These are phyloP conservation scores for Colletotrichum somersetense DNA, from an alignment of 2,329 filamentous ascomycete species.

Conservation along the genomic window DNA sequence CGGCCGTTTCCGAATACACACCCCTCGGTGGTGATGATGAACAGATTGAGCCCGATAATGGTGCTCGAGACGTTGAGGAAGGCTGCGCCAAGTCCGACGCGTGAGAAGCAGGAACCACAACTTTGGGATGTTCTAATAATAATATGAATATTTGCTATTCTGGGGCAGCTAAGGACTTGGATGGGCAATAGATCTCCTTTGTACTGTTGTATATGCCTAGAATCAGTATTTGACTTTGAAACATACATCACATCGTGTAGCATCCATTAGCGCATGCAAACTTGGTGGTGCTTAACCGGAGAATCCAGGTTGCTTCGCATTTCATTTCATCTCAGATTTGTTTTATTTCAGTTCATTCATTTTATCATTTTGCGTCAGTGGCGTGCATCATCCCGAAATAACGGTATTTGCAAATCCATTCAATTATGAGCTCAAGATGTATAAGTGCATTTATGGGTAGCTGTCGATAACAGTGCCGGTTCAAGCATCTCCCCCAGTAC, in stretches of 20 bases:
- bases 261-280: too few relatives aligned
- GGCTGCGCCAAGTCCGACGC: neutral
- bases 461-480: too few relatives aligned
- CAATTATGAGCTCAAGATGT: too few relatives aligned
- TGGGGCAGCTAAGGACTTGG: neutral
- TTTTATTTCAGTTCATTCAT: too few relatives aligned
- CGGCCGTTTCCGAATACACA: constrained; percentile 28
- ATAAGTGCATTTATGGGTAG: too few relatives aligned
- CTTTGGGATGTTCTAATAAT: too few relatives aligned
- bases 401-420: too few relatives aligned
- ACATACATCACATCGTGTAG: neutral
- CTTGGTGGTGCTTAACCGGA: too few relatives aligned
- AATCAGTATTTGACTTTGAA: neutral
- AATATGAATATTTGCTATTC: neutral
- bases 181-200: neutral
- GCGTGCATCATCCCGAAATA: neutral
- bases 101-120: neutral
- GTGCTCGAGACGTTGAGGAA: constrained; percentile 17
- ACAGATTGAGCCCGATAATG: constrained; percentile 12
- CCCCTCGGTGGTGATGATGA: constrained; percentile 27
- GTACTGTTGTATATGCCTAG: neutral
- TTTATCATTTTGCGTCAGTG: neutral
- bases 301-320: too few relatives aligned
- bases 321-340: too few relatives aligned
- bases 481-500: too few relatives aligned